phyloP scores from a whole-genome alignment of 345 rosid species.

The Citrus glauca region DNA sequence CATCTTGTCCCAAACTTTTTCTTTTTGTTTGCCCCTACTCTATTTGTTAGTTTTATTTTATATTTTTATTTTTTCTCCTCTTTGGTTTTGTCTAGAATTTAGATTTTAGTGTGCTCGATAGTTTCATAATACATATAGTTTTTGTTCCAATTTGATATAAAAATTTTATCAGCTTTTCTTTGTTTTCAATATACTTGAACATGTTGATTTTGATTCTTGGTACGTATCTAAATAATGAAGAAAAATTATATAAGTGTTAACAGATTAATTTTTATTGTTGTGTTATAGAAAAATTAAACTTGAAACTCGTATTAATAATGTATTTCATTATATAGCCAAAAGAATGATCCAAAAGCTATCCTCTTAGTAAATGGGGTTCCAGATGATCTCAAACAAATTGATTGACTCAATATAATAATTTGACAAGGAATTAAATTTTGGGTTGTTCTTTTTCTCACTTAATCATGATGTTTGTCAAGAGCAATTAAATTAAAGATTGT shows the following conservation, averaged over 20 bases:
- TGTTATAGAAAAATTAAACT: neutral
- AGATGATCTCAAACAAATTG: neutral
- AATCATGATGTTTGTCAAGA: neutral
- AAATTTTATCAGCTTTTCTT: neutral
- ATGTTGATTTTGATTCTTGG: neutral
- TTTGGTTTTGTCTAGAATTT: neutral
- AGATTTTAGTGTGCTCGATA: neutral
- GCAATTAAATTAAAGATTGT: neutral
- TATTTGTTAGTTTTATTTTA: neutral
- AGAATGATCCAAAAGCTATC: neutral
- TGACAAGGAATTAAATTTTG: neutral
- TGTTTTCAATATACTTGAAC: neutral
- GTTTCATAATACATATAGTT: too few species aligned
- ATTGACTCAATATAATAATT: neutral
- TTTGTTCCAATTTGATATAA: neutral
- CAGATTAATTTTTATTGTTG: neutral
- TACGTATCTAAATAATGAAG: neutral
- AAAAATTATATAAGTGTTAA: neutral
- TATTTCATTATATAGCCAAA: neutral
- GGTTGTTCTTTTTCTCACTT: neutral
- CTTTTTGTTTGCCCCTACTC: neutral
- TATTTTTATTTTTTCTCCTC: neutral
- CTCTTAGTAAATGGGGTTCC: neutral
- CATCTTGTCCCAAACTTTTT: conserved; percentile 14
- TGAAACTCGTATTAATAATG: neutral